phyloP scores from a whole-genome alignment of 192 early-diverging fungal species.

The Gorgonomyces haynaldii region DNA sequence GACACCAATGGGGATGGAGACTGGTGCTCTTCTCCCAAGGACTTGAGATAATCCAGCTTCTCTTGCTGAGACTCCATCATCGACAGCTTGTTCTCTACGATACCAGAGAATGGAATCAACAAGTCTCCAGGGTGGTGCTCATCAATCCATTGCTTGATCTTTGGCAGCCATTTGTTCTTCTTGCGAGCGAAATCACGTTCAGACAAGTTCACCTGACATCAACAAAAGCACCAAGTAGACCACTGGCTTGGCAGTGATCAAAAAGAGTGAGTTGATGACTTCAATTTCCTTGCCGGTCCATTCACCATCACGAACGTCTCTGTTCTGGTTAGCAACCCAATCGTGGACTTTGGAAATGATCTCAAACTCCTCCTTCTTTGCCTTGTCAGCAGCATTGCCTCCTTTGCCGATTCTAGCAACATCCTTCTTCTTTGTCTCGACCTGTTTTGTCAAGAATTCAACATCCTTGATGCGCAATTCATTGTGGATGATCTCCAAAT shows the following conservation, averaged over 20 bases:
- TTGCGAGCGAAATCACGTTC: constrained; percentile 82
- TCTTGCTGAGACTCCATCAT: constrained; percentile 40
- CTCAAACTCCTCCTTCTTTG: constrained; percentile 81
- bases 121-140: constrained; percentile 79
- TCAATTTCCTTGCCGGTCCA: constrained; percentile 91
- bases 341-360: constrained; percentile 63
- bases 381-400: constrained; percentile 71
- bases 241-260: constrained; percentile 94
- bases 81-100: constrained; percentile 58
- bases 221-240: constrained; percentile 39
- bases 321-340: constrained; percentile 60
- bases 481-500: constrained; percentile 89
- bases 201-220: constrained; percentile 59
- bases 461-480: constrained; percentile 91
- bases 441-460: constrained; percentile 52
- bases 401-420: constrained; percentile 65
- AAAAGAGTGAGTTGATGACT: constrained; percentile 70
- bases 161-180: constrained; percentile 88
- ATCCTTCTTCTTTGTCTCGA: constrained; percentile 52
- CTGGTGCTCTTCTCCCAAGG: constrained; percentile 45
- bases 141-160: constrained; percentile 90
- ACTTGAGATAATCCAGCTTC: constrained; percentile 48
- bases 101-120: constrained; percentile 84
- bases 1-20: constrained; percentile 25
- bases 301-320: constrained; percentile 76